A percentile compares a stretch with the other conserved stretches of the same genome.
phyloP scores from a whole-genome alignment of 208 protist genomes.

The Trypanosoma platydactyli region DNA sequence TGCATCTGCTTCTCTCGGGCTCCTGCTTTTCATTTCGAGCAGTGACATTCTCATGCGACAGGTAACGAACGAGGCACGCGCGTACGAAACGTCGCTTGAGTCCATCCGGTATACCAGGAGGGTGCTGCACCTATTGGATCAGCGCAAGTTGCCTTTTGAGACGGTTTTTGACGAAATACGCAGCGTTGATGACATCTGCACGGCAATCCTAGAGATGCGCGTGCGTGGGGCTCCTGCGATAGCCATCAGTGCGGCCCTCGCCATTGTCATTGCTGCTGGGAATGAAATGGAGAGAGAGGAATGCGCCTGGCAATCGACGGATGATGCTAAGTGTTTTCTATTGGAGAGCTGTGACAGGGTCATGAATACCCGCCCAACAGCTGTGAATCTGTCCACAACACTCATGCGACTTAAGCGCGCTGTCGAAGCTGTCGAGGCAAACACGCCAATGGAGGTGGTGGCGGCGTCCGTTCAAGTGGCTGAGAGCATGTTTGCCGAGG shows the following conservation, averaged over 20 bases:
- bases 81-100: constrained; percentile 68
- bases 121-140: constrained; percentile 75
- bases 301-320: constrained; percentile 29
- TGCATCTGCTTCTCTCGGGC: not conserved
- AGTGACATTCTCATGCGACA: too few relatives aligned
- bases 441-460: constrained; percentile 39
- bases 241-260: constrained; percentile 92
- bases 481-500: constrained; percentile 85
- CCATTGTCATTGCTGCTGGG: constrained; percentile 85
- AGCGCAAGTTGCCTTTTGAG: constrained; percentile 79
- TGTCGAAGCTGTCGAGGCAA: constrained; percentile 30
- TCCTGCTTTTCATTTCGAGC: too few relatives aligned
- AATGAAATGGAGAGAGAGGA: constrained; percentile 28
- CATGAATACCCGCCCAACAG: constrained; percentile 92
- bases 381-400: constrained; percentile 95
- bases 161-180: constrained; percentile 80
- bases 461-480: constrained; percentile 63
- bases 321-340: constrained; percentile 57
- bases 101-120: constrained; percentile 78
- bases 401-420: constrained; percentile 60
- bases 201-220: constrained; percentile 92
- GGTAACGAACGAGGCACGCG: constrained; percentile 29
- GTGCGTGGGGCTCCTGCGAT: constrained; percentile 96
- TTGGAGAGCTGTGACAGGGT: constrained; percentile 84
- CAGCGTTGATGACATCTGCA: constrained; percentile 85